Evolutionary conservation across 2,329 filamentous ascomycete genomes (phyloP).

Genomic region (Pseudogymnoascus sp.): DNA sequence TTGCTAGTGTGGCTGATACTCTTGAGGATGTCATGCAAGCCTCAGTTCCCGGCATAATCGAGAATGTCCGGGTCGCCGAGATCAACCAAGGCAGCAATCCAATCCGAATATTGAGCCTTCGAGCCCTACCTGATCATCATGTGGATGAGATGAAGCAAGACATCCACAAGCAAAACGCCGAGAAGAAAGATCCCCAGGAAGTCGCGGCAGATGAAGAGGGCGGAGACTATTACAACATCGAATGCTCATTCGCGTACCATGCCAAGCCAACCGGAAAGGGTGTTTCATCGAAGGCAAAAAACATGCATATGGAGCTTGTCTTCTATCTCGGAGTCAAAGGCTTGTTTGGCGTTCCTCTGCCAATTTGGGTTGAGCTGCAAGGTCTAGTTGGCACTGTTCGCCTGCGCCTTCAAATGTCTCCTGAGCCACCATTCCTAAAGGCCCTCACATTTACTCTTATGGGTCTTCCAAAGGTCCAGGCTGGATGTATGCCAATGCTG

Average conservation of each 20-base stretch:
- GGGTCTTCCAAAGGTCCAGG: slow-evolving; percentile 82
- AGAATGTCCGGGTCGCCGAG: slow-evolving; percentile 90
- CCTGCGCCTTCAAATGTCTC: slow-evolving; percentile 74
- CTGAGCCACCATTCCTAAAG: slow-evolving; percentile 87
- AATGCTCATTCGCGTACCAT: slow-evolving; percentile 86
- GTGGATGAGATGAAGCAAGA: slow-evolving; percentile 75
- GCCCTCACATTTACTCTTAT: slow-evolving; percentile 89
- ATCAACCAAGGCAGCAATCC: slow-evolving; percentile 92
- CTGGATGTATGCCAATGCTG: slow-evolving; percentile 88
- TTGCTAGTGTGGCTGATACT: slow-evolving; percentile 83
- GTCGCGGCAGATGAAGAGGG: slow-evolving; percentile 83
- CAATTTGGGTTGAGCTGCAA: slow-evolving; percentile 66
- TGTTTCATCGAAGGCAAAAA: slow-evolving; percentile 74
- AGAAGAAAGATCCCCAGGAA: slow-evolving; percentile 78
- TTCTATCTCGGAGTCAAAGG: slow-evolving; percentile 91
- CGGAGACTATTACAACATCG: slow-evolving; percentile 87
- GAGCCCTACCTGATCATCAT: slow-evolving; percentile 75
- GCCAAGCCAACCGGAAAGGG: slow-evolving; percentile 65
- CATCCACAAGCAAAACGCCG: slow-evolving; percentile 69
- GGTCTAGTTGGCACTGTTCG: slow-evolving; percentile 84
- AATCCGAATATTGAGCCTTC: slow-evolving; percentile 76
- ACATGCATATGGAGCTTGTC: slow-evolving; percentile 94
- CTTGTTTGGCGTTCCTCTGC: slow-evolving; percentile 55
- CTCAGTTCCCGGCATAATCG: slow-evolving; percentile 81
- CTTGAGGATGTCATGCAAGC: slow-evolving; percentile 95